phyloP scores from a whole-genome alignment of 2,329 filamentous ascomycete genomes.

The Zelopaecilomyces penicillatus region DNA sequence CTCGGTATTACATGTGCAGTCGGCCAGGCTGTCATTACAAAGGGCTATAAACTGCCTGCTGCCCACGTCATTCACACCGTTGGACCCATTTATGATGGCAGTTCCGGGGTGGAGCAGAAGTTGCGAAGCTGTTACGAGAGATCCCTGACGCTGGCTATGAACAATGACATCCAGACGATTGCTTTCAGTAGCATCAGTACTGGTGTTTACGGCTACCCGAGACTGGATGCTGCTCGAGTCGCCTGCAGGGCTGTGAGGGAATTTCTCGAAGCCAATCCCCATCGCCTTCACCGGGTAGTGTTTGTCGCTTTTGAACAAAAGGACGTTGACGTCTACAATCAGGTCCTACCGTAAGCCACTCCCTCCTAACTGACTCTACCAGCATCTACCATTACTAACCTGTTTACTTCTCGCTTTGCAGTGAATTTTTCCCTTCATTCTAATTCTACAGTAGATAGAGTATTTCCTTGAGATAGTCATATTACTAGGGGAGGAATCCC shows the following conservation, averaged over 20 bases:
- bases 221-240: slow-evolving; percentile 58
- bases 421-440: too few relatives aligned
- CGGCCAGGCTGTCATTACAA: slow-evolving; percentile 75
- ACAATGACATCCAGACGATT: slow-evolving; percentile 58
- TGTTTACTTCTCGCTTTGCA: too few relatives aligned
- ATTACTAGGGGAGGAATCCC: too few relatives aligned
- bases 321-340: slow-evolving; percentile 66
- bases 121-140: slow-evolving; percentile 58
- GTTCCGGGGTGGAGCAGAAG: slow-evolving; percentile 36
- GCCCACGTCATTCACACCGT: slow-evolving; percentile 83
- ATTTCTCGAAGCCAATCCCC: slow-evolving; percentile 41
- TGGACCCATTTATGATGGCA: slow-evolving; percentile 62
- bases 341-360: slow-evolving; percentile 56
- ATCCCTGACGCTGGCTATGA: slow-evolving; percentile 63
- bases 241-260: slow-evolving; percentile 53
- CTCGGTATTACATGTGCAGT: slow-evolving; percentile 70
- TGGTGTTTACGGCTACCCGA: slow-evolving; percentile 84
- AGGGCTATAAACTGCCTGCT: slow-evolving; percentile 66
- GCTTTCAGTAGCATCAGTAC: slow-evolving; percentile 84
- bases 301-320: slow-evolving; percentile 79
- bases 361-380: background rate
- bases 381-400: background rate
- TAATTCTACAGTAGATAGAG: too few relatives aligned
- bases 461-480: too few relatives aligned
- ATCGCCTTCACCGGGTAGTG: slow-evolving; percentile 58